phyloP scores from a whole-genome alignment of 176 grass and related monocot species.

The Oryza longistaminata region DNA sequence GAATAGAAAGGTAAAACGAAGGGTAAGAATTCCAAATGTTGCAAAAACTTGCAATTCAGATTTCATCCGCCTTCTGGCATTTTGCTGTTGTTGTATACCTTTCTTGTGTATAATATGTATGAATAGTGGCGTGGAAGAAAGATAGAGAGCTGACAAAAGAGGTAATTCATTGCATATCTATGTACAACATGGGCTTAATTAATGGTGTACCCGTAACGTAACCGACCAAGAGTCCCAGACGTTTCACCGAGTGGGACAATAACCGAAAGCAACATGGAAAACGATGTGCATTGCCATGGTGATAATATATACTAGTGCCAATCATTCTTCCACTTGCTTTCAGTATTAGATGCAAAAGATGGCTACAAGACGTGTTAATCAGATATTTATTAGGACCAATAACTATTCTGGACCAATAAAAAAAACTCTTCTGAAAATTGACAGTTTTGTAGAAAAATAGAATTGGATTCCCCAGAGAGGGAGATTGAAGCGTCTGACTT shows the following conservation, averaged over 20 bases:
- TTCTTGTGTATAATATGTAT: slow-evolving; percentile 24
- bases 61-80: not conserved
- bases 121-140: not conserved
- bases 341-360: not conserved
- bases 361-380: not conserved
- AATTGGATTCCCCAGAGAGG: not conserved
- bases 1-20: not conserved
- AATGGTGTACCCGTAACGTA: not conserved
- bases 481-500: not conserved
- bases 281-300: not conserved
- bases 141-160: not conserved
- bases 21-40: not conserved
- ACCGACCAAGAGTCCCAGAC: not conserved
- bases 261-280: slow-evolving; percentile 13
- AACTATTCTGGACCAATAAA: not conserved
- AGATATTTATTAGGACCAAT: not conserved
- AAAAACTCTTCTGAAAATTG: not conserved
- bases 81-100: slow-evolving; percentile 29
- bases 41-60: not conserved
- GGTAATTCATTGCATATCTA: not conserved
- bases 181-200: not conserved
- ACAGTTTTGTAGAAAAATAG: not conserved
- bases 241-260: slow-evolving; percentile 15
- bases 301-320: slow-evolving; percentile 8
- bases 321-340: slow-evolving; percentile 16